phyloP scores from a whole-genome alignment of 805 yeast genomes.

The Candida sonorensis region DNA sequence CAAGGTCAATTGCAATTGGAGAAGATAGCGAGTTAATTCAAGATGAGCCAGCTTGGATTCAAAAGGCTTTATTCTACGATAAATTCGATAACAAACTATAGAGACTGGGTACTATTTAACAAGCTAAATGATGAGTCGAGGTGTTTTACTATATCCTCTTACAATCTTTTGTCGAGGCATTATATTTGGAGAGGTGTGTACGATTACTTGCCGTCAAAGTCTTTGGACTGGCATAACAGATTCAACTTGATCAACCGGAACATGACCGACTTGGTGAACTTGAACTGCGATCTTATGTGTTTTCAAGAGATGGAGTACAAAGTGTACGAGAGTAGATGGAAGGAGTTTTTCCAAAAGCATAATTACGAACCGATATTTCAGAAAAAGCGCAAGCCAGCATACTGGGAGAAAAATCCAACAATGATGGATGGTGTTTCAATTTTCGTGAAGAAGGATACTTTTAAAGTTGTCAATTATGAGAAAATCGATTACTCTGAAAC shows the following conservation, averaged over 20 bases:
- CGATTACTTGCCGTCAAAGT: slow-evolving; percentile 39
- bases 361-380: slow-evolving; percentile 43
- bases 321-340: slow-evolving; percentile 23
- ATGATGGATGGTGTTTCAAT: slow-evolving; percentile 58
- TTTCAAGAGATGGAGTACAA: slow-evolving; percentile 30
- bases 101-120: slow-evolving; percentile 13
- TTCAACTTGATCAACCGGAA: slow-evolving; percentile 35
- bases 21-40: too few relatives aligned
- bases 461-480: slow-evolving; percentile 32
- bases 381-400: slow-evolving; percentile 43
- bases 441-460: slow-evolving; percentile 42
- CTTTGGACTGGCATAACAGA: slow-evolving; percentile 44
- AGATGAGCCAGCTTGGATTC: background rate
- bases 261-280: slow-evolving; percentile 24
- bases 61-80: slow-evolving; percentile 3
- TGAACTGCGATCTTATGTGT: slow-evolving; percentile 50
- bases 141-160: slow-evolving; percentile 26
- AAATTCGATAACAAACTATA: slow-evolving; percentile 16
- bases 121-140: slow-evolving; percentile 2
- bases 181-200: slow-evolving; percentile 58
- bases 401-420: slow-evolving; percentile 41
- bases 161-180: slow-evolving; percentile 32
- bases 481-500: slow-evolving; percentile 28
- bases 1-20: too few relatives aligned
- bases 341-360: slow-evolving; percentile 9